Base-by-base conservation (phyloP, 2,329 filamentous ascomycete genomes). In the Fusarium sp. region DNA sequence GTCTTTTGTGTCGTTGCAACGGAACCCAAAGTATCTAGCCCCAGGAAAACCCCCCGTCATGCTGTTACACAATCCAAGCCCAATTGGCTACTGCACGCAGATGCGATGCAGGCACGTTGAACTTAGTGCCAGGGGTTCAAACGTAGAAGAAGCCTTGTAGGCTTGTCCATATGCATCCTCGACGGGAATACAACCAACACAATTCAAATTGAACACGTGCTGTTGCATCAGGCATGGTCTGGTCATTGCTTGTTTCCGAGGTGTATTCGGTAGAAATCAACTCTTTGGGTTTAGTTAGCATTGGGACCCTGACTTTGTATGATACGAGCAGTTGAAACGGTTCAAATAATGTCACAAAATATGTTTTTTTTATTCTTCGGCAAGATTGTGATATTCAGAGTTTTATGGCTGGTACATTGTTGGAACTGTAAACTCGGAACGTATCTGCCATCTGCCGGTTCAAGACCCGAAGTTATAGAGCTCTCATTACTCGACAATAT, bases 331-430 rank as follows among this genome's bases (percentile, higher is more conserved):
- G 47, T 61, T 43, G 43, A 40, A 40, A 23, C 35, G 32, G 56
- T 57, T 69, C 38, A 46, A 33, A 32, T 35, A 35, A 21, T 28
- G 44, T 57, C 35, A 46, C 28, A 9, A 50, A 28, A 32, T 23
- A 21, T 25, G 25, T 50, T 38, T 50, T 38, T 50, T 56, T 25
- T 15, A 32, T 21, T 42, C 21, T 33, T 58, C n/a, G 15, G 30
- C n/a, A 28, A 65, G 25, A 28, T 28, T 50, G 12, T 16, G 16
- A 16, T 4, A 46, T 30, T n/a, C 32, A 40, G 65, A 57, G 60
- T 70, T 62, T 33, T 53, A 65, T 53, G 64, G 58, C 59, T 64
- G 23, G 32, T 75, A 63, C 49, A 43, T 67, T 62, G 61, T 63
- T 65, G 23, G 62, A 64, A 72, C 38, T 25, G 15, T 23, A 47